A percentile compares a stretch with the other conserved stretches of the same genome.
phyloP scores from a whole-genome alignment of 2,329 filamentous ascomycete genomes.

The Trichoderma polysporum region DNA sequence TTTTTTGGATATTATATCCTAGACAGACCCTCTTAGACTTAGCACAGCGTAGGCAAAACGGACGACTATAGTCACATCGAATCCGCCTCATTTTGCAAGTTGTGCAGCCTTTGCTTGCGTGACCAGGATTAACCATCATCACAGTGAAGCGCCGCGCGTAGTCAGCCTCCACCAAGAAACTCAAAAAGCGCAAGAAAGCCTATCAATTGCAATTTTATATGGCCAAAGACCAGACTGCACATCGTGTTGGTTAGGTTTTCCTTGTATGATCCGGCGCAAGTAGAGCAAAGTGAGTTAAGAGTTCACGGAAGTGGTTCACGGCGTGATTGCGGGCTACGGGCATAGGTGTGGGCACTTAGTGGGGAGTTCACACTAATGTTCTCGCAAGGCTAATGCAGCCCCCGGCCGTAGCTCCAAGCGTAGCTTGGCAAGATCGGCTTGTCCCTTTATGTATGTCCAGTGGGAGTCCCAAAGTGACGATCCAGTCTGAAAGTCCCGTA shows the following conservation, averaged over 20 bases:
- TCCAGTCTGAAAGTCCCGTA: no score
- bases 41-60: not conserved
- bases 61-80: not conserved
- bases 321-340: not conserved
- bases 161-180: not conserved
- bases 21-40: not conserved
- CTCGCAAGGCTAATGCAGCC: not conserved
- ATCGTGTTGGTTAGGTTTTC: not conserved
- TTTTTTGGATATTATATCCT: not conserved
- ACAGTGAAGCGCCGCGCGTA: not conserved
- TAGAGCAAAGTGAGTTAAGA: not conserved
- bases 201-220: not conserved
- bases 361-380: not conserved
- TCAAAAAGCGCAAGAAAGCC: not conserved
- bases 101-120: not conserved
- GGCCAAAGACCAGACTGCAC: not conserved
- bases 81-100: not conserved
- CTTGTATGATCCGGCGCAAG: not conserved
- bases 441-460: no score
- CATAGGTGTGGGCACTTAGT: not conserved
- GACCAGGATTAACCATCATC: not conserved
- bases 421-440: no score
- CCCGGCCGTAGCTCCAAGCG: no score
- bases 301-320: not conserved
- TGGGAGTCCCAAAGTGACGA: no score